Evolutionary conservation across 225 moss, liverwort and hornwort species (phyloP).

Genomic region (Bryum argenteum): DNA sequence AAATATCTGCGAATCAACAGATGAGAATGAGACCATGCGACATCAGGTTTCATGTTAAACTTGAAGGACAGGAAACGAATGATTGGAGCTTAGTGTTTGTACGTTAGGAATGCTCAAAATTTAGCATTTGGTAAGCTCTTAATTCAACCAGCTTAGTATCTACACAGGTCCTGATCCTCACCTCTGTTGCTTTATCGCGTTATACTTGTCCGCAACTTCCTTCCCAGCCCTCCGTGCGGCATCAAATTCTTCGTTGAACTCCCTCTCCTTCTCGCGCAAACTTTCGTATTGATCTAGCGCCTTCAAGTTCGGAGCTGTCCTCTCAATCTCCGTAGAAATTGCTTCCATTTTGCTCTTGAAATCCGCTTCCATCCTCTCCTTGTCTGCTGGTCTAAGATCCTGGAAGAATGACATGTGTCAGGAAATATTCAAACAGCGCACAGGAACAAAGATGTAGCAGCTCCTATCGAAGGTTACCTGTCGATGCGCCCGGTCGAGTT

Average conservation of each 20-base stretch:
- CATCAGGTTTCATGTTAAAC: not conserved
- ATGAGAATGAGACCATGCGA: no score
- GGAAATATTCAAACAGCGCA: not conserved
- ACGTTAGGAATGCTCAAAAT: not conserved
- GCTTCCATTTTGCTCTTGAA: conserved; percentile 84
- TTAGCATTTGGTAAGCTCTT: not conserved
- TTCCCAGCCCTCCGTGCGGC: conserved; percentile 82
- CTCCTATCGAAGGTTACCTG: conserved; percentile 53
- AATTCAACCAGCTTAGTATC: conserved; percentile 8
- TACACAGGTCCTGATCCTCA: conserved; percentile 34
- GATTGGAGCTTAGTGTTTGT: not conserved
- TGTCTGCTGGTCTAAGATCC: conserved; percentile 74
- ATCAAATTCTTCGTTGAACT: conserved; percentile 95
- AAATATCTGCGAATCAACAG: conserved; percentile 56
- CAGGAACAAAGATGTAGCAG: not conserved
- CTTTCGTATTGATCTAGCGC: conserved; percentile 98
- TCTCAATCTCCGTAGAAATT: conserved; percentile 82
- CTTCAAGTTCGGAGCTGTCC: conserved; percentile 95
- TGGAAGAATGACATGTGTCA: conserved; percentile 38
- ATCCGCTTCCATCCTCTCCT: conserved; percentile 84
- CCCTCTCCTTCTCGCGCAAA: conserved; percentile 83
- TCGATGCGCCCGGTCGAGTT: conserved; percentile 33
- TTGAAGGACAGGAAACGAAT: not conserved
- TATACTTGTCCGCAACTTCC: conserved; percentile 83
- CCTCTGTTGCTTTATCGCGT: conserved; percentile 83